phyloP scores from a whole-genome alignment of 768 basidiomycete species.

The Mycena rebaudengoi region DNA sequence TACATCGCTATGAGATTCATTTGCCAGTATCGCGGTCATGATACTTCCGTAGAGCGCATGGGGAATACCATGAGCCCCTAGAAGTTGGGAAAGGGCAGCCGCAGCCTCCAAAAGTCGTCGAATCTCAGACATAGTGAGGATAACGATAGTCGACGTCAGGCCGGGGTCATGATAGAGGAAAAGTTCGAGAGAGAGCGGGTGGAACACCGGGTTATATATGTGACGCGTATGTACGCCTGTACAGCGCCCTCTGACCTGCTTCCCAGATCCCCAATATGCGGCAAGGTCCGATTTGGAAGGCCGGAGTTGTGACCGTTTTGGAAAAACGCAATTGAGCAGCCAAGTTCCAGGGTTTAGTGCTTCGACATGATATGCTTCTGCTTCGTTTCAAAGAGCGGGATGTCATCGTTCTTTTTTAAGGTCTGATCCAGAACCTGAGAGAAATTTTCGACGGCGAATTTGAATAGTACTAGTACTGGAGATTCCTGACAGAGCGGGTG shows the following conservation, averaged over 20 bases:
- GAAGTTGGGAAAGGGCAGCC: conserved; percentile 71
- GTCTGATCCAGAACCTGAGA: no score
- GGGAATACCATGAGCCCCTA: conserved; percentile 64
- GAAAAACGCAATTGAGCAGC: conserved; percentile 25
- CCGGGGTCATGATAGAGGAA: conserved; percentile 63
- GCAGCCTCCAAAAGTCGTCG: conserved; percentile 82
- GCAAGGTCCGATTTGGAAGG: conserved; percentile 57
- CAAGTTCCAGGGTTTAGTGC: conserved; percentile 40
- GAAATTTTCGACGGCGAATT: no score
- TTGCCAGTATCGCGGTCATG: conserved; percentile 74
- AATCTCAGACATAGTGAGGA: conserved; percentile 69
- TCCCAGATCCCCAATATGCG: conserved; percentile 49
- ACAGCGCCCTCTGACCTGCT: conserved; percentile 53
- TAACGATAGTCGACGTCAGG: conserved; percentile 45
- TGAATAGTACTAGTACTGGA: no score
- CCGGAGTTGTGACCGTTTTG: conserved; percentile 50
- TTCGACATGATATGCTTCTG: conserved; percentile 19
- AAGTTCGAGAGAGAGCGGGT: conserved; percentile 49
- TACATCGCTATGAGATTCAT: conserved; percentile 72
- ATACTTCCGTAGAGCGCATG: conserved; percentile 87
- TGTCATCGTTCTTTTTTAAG: no score
- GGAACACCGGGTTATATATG: conserved; percentile 50
- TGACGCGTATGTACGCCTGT: conserved; percentile 57
- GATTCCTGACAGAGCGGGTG: neutral
- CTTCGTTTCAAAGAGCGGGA: no score